Evolutionary conservation across 192 early-diverging fungal species (phyloP), one percentile per base, ranked within the genome.

Genomic region (Backusella luteola): DNA sequence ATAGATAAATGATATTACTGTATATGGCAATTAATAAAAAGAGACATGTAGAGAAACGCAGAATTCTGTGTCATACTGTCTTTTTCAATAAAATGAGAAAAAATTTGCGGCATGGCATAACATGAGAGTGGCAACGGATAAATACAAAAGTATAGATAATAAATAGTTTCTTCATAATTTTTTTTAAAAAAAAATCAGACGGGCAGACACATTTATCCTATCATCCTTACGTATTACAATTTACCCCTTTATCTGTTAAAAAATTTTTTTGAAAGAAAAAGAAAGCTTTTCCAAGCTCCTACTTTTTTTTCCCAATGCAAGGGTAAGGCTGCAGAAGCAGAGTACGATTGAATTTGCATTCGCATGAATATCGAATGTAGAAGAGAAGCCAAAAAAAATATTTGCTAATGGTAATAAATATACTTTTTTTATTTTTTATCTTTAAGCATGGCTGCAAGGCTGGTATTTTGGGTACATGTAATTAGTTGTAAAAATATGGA

Each of bases 241-340:
- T 44, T 44, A 44, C 42, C 53, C 53, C 53, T 9, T 56, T 56
- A 9, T 56, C 6, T 56, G 53, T 26, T 21, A 26, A 56, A 53
- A 23, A 23, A 17, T 32, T 32, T 32, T 32, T 32, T 44, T 44
- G 42, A 44, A 44, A 44, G 53, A 56, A 56, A 56, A 56, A 56
- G n/a, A 56, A 21, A 63, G 56, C 56, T 29, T 56, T 23, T 23
- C 21, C 53, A 56, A 56, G 21, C 53, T 63, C 56, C 23, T 63
- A 29, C 23, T 63, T 63, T 63, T 59, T 44, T 59, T 63, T 63
- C 23, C 23, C 56, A 63, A 63, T 63, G 56, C 56, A 63, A 63
- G 56, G 56, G 56, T 63, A 63, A 23, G 11, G 29, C 56, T 63
- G 56, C 56, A 63, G 56, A 63, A 63, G 56, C 56, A 63, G 56